A percentile compares a stretch with the other conserved stretches of the same genome.
phyloP scores from a whole-genome alignment of 1,284 basidiomycete species.

The Meira miltonrushii region DNA sequence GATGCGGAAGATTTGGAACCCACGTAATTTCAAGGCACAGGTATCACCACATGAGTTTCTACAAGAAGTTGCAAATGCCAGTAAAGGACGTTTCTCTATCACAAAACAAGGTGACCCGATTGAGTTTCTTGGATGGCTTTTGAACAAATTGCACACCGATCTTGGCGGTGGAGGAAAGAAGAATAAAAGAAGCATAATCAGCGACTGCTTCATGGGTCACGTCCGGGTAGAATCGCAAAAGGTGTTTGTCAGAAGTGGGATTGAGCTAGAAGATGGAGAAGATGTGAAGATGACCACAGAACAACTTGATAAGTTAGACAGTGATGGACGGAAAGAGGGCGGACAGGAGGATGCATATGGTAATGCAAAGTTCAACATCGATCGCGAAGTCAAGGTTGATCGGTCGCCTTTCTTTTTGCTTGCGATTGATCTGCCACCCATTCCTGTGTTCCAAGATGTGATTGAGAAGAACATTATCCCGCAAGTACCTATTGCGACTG shows the following conservation, averaged over 20 bases:
- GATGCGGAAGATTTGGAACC: slow-evolving; percentile 88
- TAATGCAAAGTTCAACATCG: slow-evolving; percentile 36
- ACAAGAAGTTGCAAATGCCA: slow-evolving; percentile 86
- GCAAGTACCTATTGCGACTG: slow-evolving; percentile 82
- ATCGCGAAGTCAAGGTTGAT: slow-evolving; percentile 69
- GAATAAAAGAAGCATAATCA: slow-evolving; percentile 62
- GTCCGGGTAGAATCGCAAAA: slow-evolving; percentile 89
- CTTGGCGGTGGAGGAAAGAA: slow-evolving; percentile 63
- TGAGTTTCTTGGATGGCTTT: slow-evolving; percentile 91
- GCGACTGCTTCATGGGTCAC: slow-evolving; percentile 88
- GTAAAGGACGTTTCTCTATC: slow-evolving; percentile 79
- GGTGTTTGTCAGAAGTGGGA: slow-evolving; percentile 59
- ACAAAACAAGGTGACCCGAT: slow-evolving; percentile 92
- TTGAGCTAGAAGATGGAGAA: slow-evolving; percentile 21
- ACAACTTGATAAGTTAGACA: slow-evolving; percentile 22
- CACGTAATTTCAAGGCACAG: slow-evolving; percentile 74
- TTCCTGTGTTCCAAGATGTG: slow-evolving; percentile 92
- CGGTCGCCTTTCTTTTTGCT: slow-evolving; percentile 90
- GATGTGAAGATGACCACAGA: slow-evolving; percentile 8
- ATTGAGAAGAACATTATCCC: slow-evolving; percentile 94
- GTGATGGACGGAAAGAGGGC: slow-evolving; percentile 29
- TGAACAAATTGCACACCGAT: slow-evolving; percentile 88
- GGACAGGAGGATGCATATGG: slow-evolving; percentile 41
- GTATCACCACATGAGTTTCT: slow-evolving; percentile 96
- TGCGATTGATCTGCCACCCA: slow-evolving; percentile 88